Evolutionary conservation across 2,329 filamentous ascomycete genomes (phyloP).

Genomic region (Leptographium lundbergii): DNA sequence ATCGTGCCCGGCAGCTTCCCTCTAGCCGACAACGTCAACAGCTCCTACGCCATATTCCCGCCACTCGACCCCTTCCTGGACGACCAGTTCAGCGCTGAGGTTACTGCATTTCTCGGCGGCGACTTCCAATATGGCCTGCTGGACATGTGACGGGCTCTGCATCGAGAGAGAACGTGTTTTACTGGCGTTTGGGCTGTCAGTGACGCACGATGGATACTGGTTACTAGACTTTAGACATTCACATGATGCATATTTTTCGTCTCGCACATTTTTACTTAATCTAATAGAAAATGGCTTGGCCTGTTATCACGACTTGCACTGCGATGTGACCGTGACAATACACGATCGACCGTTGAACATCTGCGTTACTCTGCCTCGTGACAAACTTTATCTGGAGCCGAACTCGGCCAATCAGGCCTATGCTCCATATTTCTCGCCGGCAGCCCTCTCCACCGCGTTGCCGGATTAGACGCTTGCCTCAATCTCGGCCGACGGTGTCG

Average conservation of each 20-base stretch:
- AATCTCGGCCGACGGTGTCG: no score
- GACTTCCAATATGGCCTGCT: constrained; percentile 12
- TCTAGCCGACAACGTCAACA: not conserved
- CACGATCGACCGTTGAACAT: not conserved
- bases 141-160: not conserved
- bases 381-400: not conserved
- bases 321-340: not conserved
- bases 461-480: not conserved
- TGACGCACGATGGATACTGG: no score
- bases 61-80: constrained; percentile 10
- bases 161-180: not conserved
- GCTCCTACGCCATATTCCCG: not conserved
- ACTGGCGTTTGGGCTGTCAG: not conserved
- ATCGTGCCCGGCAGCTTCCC: not conserved
- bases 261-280: no score
- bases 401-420: not conserved
- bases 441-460: not conserved
- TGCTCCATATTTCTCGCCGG: no score
- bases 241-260: not conserved
- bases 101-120: constrained; percentile 11
- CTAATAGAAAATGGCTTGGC: no score
- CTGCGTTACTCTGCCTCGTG: not conserved
- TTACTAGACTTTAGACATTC: not conserved
- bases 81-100: constrained; percentile 14
- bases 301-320: not conserved